Base-by-base conservation (phyloP, 2,329 filamentous ascomycete species). In the Microcyclospora pomicola region DNA sequence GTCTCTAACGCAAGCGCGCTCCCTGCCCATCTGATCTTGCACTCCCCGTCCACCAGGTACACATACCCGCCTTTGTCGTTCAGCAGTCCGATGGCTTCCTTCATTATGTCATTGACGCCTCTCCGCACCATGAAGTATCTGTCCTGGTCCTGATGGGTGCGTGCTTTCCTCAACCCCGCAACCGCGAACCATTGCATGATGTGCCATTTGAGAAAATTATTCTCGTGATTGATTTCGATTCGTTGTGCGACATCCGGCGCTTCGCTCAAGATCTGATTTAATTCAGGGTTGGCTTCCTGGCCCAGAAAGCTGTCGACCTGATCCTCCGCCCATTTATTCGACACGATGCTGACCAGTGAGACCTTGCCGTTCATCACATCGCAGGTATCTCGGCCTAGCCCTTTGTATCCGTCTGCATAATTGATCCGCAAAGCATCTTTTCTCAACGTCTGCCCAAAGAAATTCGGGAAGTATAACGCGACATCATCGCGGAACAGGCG, bases 11-110 rank as follows among this genome's bases (percentile, higher is more conserved):
- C 75, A 34, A 69, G 58, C 10, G 79, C 83, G 53, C 86, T 93
- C 3, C 83, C 91, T 0, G 88, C 91, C 91, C 91, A 98, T 40
- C 91, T 74, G 49, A 98, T 92, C 62, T 77, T 82, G 59, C 86
- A 94, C 46, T 87, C 70, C 44, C 77, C 69, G 58, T 98, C 91
- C 41, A 98, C 69, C 34, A 98, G 69, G 61, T 94, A 98, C 4
- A 87, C 80, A 63, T 95, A 96, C 29, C 87, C 88, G 27, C 95
- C 88, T 61, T 87, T 92, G 48, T 76, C 77, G 62, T 98, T 98
- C 55, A 93, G 65, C 56, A 93, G 59, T 5, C 74, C 75, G 51
- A 79, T 70, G 4, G 70, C 66, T 51, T 77, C 72, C 46, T 71
- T 67, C 31, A 77, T 63, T 13, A 64, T 58, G 35, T 75, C 69